Evolutionary conservation across 106 monocot genomes (phyloP).

Genomic region (Allium fistulosum): DNA sequence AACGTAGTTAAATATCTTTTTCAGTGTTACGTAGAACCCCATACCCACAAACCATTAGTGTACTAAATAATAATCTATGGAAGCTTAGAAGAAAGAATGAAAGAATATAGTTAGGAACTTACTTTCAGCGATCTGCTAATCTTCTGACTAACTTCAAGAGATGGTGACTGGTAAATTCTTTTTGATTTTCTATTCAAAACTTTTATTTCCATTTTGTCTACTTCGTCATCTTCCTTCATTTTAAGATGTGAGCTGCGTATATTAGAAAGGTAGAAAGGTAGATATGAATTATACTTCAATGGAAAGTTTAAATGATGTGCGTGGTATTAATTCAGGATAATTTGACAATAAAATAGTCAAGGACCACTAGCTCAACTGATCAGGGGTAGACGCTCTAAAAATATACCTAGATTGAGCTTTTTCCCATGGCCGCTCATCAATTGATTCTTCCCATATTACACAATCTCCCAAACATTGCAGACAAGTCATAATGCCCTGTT

Average conservation of each 20-base stretch:
- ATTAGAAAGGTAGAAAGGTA: too few species aligned
- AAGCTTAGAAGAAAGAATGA: too few species aligned
- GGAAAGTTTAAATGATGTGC: too few species aligned
- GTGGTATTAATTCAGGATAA: too few species aligned
- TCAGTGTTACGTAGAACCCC: too few species aligned
- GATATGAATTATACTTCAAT: too few species aligned
- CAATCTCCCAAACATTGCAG: constrained; percentile 78
- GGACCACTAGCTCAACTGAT: too few species aligned
- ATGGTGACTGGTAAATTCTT: constrained; percentile 63
- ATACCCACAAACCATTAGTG: too few species aligned
- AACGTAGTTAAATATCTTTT: too few species aligned
- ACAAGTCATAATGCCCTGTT: constrained; percentile 82
- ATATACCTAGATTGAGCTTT: constrained; percentile 84
- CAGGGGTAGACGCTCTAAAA: too few species aligned
- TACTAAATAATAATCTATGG: too few species aligned
- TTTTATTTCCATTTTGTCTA: constrained; percentile 89
- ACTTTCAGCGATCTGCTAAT: constrained; percentile 91
- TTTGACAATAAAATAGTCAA: too few species aligned
- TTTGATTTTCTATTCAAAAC: constrained; percentile 61
- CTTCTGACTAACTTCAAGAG: constrained; percentile 87
- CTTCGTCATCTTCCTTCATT: constrained; percentile 98
- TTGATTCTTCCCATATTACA: constrained; percentile 98
- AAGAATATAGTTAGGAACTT: constrained; percentile 14
- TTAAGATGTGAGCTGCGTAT: constrained; percentile 84
- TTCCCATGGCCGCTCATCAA: constrained; percentile 96